A percentile compares a stretch with the other conserved stretches of the same genome.
phyloP scores from a whole-genome alignment of 1,284 basidiomycete species.

The Phlebopus sp. region DNA sequence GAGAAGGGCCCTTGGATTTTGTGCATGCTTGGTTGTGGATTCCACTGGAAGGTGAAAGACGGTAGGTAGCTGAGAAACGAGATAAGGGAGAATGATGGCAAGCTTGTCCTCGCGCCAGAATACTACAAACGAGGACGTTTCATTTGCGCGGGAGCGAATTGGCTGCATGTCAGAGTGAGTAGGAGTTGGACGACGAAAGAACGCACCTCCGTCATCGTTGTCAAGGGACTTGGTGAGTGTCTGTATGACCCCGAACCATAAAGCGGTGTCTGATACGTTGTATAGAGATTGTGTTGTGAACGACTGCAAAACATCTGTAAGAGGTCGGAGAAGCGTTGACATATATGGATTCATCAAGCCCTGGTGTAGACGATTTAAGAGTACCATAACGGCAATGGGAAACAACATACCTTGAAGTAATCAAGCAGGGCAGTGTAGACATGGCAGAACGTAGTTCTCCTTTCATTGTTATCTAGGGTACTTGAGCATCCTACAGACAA shows the following conservation, averaged over 20 bases:
- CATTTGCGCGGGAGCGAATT: neutral
- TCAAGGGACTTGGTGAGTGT: constrained; percentile 70
- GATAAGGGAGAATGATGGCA: constrained; percentile 35
- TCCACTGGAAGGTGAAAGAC: constrained; percentile 9
- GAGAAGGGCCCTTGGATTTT: constrained; percentile 13
- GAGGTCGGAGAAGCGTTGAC: constrained; percentile 69
- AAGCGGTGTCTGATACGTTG: constrained; percentile 28
- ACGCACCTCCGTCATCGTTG: constrained; percentile 79
- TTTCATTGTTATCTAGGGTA: constrained; percentile 36
- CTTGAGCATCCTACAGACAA: neutral
- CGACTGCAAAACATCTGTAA: constrained; percentile 61
- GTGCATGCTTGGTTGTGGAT: constrained; percentile 4
- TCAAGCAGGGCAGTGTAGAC: constrained; percentile 72
- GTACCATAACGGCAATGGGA: neutral
- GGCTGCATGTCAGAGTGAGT: neutral
- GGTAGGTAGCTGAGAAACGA: constrained; percentile 24
- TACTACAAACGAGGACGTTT: constrained; percentile 39
- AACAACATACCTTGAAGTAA: constrained; percentile 72
- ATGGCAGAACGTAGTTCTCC: constrained; percentile 70
- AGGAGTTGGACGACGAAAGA: neutral
- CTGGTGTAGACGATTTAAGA: constrained; percentile 36
- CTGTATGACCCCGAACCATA: constrained; percentile 70
- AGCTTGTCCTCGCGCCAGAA: constrained; percentile 89
- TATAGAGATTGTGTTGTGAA: constrained; percentile 31
- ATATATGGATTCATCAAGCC: constrained; percentile 90